phyloP scores from a whole-genome alignment of 2,329 filamentous ascomycete genomes.

The Metarhizium album region DNA sequence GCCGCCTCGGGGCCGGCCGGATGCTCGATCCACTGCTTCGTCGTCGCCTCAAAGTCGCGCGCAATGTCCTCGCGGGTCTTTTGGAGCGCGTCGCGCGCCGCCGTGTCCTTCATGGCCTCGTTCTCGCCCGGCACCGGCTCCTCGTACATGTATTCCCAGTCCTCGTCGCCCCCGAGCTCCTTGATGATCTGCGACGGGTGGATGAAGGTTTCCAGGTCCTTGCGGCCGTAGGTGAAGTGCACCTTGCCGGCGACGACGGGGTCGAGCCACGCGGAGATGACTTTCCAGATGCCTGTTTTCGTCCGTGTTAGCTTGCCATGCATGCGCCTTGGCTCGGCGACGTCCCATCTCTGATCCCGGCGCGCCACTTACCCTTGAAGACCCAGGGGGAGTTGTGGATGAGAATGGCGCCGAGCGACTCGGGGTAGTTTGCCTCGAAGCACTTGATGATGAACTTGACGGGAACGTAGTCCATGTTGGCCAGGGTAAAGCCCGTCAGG shows the following conservation, averaged over 20 bases:
- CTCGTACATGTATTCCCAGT: slow-evolving; percentile 54
- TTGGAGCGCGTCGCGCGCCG: slow-evolving; percentile 36
- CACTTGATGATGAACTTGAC: slow-evolving; percentile 73
- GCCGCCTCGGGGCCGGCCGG: slow-evolving; percentile 13
- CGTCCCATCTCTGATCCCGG: too few species aligned
- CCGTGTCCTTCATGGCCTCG: slow-evolving; percentile 33
- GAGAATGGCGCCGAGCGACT: slow-evolving; percentile 58
- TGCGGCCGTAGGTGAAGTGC: slow-evolving; percentile 52
- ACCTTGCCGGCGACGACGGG: slow-evolving; percentile 65
- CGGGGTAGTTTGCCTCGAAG: slow-evolving; percentile 69
- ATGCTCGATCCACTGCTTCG: slow-evolving; percentile 45
- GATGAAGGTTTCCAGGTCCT: slow-evolving; percentile 53
- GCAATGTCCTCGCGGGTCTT: slow-evolving; percentile 39
- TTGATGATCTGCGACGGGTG: slow-evolving; percentile 51
- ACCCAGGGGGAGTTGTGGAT: slow-evolving; percentile 69
- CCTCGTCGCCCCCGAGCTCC: slow-evolving; percentile 46
- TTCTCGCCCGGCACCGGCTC: slow-evolving; percentile 53
- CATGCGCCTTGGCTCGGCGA: too few species aligned
- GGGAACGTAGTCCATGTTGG: slow-evolving; percentile 67
- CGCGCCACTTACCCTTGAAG: slow-evolving; percentile 38
- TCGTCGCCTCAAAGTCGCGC: slow-evolving; percentile 47
- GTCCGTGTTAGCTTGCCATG: background rate
- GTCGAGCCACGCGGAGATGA: slow-evolving; percentile 67
- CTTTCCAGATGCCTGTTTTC: slow-evolving; percentile 34
- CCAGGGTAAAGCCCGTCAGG: slow-evolving; percentile 58